Evolutionary conservation across 768 basidiomycete species (phyloP).

Genomic region (Hygrocybe coccinea): DNA sequence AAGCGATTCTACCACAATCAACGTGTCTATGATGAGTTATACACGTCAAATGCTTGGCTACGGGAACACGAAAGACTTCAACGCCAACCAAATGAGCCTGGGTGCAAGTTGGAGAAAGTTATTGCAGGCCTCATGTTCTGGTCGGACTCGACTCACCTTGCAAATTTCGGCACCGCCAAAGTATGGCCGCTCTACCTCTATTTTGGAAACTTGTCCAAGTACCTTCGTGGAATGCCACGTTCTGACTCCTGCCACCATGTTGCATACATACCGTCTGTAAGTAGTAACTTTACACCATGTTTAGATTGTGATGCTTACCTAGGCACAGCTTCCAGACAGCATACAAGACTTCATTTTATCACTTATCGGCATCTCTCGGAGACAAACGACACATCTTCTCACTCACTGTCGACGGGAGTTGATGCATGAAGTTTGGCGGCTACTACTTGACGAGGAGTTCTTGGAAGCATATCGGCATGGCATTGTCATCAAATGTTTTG

Average conservation of each 20-base stretch:
- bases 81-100: slow-evolving; percentile 10
- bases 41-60: slow-evolving; percentile 14
- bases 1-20: slow-evolving; percentile 20
- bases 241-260: slow-evolving; percentile 28
- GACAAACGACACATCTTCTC: neutral
- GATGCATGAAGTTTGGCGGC: slow-evolving; percentile 3
- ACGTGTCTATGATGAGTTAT: slow-evolving; percentile 17
- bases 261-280: slow-evolving; percentile 38
- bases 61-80: slow-evolving; percentile 17
- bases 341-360: slow-evolving; percentile 4
- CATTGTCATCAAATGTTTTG: slow-evolving; percentile 1
- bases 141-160: slow-evolving; percentile 30
- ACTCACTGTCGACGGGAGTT: slow-evolving; percentile 7
- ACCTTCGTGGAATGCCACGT: slow-evolving; percentile 25
- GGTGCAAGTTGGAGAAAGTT: slow-evolving; percentile 18
- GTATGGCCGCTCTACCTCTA: slow-evolving; percentile 42
- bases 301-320: neutral
- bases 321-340: slow-evolving; percentile 5
- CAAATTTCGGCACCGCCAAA: slow-evolving; percentile 33
- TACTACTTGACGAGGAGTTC: slow-evolving; percentile 3
- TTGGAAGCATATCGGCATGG: slow-evolving; percentile 5
- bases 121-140: slow-evolving; percentile 26
- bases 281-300: neutral
- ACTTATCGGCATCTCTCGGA: neutral
- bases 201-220: slow-evolving; percentile 42